These are phyloP conservation scores for Cenchrus americanus DNA, from an alignment of 176 grass and related monocot genomes.

Conservation along the genomic window DNA sequence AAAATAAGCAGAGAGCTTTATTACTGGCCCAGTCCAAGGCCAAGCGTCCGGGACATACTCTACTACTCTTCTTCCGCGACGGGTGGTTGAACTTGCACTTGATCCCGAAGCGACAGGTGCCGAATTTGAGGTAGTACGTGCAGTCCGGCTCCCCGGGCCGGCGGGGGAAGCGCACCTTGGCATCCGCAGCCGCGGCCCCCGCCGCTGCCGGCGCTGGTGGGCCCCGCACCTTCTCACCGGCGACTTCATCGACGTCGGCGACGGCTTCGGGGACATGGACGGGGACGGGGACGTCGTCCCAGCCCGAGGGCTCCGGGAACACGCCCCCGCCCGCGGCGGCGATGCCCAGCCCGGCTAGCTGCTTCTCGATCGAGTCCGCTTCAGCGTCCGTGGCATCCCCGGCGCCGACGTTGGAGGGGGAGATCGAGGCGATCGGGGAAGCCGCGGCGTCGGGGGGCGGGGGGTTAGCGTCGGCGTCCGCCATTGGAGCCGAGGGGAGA, in stretches of 20 bases:
- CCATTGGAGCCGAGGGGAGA: conserved; percentile 46
- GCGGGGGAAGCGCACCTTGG: conserved; percentile 53
- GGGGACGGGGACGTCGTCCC: conserved; percentile 41
- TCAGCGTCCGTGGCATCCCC: neutral
- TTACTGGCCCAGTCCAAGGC: neutral
- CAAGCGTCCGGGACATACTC: conserved; percentile 25
- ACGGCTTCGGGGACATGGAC: neutral
- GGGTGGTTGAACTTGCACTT: conserved; percentile 93
- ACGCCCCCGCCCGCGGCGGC: conserved; percentile 15
- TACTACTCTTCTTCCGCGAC: conserved; percentile 56
- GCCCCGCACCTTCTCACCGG: conserved; percentile 23
- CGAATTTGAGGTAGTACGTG: conserved; percentile 67
- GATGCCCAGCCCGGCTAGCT: conserved; percentile 37
- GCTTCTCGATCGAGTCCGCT: conserved; percentile 14
- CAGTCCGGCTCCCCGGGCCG: conserved; percentile 69
- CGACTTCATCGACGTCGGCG: neutral
- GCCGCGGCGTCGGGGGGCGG: conserved; percentile 10
- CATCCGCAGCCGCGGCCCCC: conserved; percentile 1
- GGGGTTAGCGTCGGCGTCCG: conserved; percentile 43
- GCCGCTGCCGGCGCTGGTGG: no score
- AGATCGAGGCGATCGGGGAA: conserved; percentile 40
- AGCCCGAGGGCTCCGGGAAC: conserved; percentile 45
- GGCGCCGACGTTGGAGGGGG: neutral
- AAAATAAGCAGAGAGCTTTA: neutral
- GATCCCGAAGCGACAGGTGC: conserved; percentile 74